A percentile compares a stretch with the other conserved stretches of the same genome.
Conservation (phyloP, 352 stramenopile genomes). For the Phytophthora quininea region DNA sequence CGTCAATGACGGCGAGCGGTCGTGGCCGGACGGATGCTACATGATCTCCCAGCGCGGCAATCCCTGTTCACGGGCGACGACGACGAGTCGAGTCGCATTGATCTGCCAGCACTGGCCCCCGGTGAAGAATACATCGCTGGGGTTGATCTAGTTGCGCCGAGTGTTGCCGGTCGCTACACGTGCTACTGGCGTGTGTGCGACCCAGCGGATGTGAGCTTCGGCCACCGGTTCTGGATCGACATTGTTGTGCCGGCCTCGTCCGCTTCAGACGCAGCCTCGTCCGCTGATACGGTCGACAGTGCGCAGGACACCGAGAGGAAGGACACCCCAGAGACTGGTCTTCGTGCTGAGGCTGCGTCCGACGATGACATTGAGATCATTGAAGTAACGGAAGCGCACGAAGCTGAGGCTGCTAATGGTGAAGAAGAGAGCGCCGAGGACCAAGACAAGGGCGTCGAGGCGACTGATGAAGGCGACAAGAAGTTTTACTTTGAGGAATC, state of each 20-base stretch:
- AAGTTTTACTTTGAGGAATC: conserved; percentile 38
- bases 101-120: conserved; percentile 35
- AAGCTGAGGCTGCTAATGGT: conserved; percentile 14
- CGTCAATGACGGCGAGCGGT: conserved; percentile 60
- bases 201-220: conserved; percentile 67
- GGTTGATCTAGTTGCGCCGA: conserved; percentile 40
- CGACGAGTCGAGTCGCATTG: conserved; percentile 31
- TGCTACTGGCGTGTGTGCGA: conserved; percentile 86
- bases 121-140: conserved; percentile 40
- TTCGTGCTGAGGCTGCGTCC: conserved; percentile 16
- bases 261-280: conserved; percentile 9
- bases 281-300: conserved; percentile 7
- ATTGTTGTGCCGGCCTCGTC: conserved; percentile 49
- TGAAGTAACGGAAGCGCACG: conserved; percentile 29
- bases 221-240: conserved; percentile 88
- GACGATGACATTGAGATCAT: conserved; percentile 54
- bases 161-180: conserved; percentile 68
- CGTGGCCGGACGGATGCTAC: conserved; percentile 60
- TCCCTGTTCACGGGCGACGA: conserved; percentile 40
- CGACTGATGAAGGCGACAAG: background rate
- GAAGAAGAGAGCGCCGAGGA: background rate
- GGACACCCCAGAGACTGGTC: conserved; percentile 6
- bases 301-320: conserved; percentile 28
- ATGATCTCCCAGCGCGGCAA: conserved; percentile 47
- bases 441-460: too few relatives aligned